Evolutionary conservation across 208 protist species (phyloP).

Genomic region (Endotrypanum monterogeii): DNA sequence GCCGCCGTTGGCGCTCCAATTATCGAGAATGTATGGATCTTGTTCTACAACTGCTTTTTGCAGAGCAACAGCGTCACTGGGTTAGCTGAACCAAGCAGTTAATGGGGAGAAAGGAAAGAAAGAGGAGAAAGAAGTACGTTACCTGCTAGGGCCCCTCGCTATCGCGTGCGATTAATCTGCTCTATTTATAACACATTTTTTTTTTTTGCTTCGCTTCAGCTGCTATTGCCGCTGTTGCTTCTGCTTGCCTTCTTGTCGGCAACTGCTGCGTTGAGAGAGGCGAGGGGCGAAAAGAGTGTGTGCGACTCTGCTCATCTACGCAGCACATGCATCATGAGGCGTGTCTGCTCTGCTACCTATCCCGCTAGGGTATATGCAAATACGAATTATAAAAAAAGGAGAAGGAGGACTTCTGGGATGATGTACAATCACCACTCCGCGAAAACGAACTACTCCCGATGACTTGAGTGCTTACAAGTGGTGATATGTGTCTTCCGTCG

Average conservation of each 20-base stretch:
- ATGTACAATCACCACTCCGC: no score
- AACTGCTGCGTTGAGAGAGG: no score
- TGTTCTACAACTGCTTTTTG: slow-evolving; percentile 21
- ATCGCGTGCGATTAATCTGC: no score
- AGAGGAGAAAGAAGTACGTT: not conserved
- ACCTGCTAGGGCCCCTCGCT: not conserved
- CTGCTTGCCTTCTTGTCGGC: no score
- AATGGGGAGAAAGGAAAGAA: no score
- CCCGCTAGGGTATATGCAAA: not conserved
- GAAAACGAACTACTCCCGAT: not conserved
- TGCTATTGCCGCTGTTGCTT: no score
- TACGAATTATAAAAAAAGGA: not conserved
- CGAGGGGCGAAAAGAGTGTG: not conserved
- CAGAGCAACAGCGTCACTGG: slow-evolving; percentile 19
- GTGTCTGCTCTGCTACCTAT: not conserved
- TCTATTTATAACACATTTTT: no score
- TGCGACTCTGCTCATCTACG: not conserved
- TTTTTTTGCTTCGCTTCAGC: no score
- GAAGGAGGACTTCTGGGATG: not conserved
- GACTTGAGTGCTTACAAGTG: not conserved
- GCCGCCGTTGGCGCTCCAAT: not conserved
- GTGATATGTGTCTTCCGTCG: no score
- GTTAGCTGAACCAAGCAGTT: not conserved
- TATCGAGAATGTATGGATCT: slow-evolving; percentile 24
- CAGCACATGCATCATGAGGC: not conserved